Evolutionary conservation across 1,284 basidiomycete genomes (phyloP).

Genomic region (Phellinidium pouzarii): DNA sequence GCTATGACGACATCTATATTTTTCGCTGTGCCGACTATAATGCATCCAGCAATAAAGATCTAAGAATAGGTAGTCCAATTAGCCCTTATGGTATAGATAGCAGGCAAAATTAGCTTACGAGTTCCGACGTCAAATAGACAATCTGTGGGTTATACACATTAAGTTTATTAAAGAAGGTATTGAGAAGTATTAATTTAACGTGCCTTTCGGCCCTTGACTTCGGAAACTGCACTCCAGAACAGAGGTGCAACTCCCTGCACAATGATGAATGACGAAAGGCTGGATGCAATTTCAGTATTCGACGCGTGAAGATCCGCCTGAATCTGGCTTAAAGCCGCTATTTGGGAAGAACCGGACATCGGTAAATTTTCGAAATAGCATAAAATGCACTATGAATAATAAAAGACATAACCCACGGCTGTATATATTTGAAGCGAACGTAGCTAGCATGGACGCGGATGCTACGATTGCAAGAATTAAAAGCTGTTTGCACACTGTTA

Average conservation of each 20-base stretch:
- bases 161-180: not conserved
- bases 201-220: constrained; percentile 78
- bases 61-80: not conserved
- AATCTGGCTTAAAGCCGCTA: constrained; percentile 64
- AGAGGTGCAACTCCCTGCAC: constrained; percentile 67
- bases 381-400: constrained; percentile 18
- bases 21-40: constrained; percentile 53
- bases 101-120: constrained; percentile 24
- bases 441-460: constrained; percentile 59
- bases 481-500: constrained; percentile 32
- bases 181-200: constrained; percentile 20
- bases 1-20: constrained; percentile 64
- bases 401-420: constrained; percentile 42
- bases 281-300: constrained; percentile 63
- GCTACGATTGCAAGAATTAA: constrained; percentile 51
- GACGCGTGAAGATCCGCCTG: constrained; percentile 58
- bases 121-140: constrained; percentile 57
- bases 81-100: not conserved
- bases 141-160: constrained; percentile 30
- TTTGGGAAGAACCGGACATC: not conserved
- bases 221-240: constrained; percentile 67
- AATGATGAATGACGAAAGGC: constrained; percentile 72
- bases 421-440: constrained; percentile 62
- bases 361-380: constrained; percentile 3
- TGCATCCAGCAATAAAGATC: constrained; percentile 53